phyloP scores from a whole-genome alignment of 257 asterid genomes.

The Solanum medicagineum region DNA sequence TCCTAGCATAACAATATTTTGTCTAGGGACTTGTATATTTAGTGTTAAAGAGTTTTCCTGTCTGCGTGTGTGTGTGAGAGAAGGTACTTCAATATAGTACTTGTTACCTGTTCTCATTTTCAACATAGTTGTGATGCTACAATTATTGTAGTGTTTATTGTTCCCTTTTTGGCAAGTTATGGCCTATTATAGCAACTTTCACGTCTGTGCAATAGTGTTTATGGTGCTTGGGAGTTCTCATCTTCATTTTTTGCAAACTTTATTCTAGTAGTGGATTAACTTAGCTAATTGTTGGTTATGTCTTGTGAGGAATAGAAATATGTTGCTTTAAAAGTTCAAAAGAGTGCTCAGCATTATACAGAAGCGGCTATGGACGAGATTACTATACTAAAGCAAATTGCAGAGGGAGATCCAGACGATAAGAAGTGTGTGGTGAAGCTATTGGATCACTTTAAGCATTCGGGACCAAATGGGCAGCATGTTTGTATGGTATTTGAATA shows the following conservation, averaged over 20 bases:
- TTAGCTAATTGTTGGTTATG: neutral
- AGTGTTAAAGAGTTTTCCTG: neutral
- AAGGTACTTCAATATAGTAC: neutral
- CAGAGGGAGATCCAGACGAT: slow-evolving; percentile 89
- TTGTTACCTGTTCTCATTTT: neutral
- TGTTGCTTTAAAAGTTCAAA: slow-evolving; percentile 89
- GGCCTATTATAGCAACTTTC: neutral
- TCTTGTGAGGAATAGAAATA: slow-evolving; percentile 15
- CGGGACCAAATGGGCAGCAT: slow-evolving; percentile 94
- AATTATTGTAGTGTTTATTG: neutral
- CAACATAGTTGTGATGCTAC: neutral
- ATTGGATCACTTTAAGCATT: slow-evolving; percentile 92
- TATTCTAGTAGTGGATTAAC: neutral
- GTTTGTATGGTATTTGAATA: slow-evolving; percentile 96
- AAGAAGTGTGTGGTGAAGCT: slow-evolving; percentile 87
- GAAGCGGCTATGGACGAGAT: slow-evolving; percentile 99
- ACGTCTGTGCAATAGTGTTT: neutral
- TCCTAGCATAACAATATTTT: neutral
- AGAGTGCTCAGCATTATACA: slow-evolving; percentile 90
- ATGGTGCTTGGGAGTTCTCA: neutral
- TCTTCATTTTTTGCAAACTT: neutral
- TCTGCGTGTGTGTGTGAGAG: neutral
- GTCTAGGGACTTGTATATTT: neutral
- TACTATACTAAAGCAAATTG: slow-evolving; percentile 72
- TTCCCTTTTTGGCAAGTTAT: neutral